Conservation (phyloP, 768 basidiomycete species). For the Favolaschia claudopus region DNA sequence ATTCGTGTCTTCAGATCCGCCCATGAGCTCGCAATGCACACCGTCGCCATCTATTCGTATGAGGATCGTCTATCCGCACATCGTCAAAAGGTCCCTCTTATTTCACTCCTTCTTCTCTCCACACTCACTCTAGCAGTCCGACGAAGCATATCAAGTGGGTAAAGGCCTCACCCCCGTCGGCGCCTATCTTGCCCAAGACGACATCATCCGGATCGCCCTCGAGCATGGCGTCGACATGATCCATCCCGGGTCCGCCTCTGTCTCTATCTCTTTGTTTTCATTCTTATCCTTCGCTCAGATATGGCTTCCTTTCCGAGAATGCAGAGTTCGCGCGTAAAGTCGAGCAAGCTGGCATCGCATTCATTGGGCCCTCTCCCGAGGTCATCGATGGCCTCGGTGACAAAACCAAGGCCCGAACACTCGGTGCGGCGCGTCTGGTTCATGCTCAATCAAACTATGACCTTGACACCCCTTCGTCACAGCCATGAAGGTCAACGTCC, state of each 20-base stretch:
- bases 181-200: slow-evolving; percentile 97
- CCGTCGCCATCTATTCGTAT: slow-evolving; percentile 97
- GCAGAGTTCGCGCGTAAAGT: slow-evolving; percentile 97
- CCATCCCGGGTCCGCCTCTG: slow-evolving; percentile 82
- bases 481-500: slow-evolving; percentile 92
- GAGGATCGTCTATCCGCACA: slow-evolving; percentile 98
- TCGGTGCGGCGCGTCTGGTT: slow-evolving; percentile 59
- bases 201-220: slow-evolving; percentile 94
- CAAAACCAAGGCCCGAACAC: slow-evolving; percentile 95
- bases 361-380: slow-evolving; percentile 94
- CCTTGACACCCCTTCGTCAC: slow-evolving; percentile 13
- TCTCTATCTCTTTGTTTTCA: neutral
- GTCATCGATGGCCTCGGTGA: slow-evolving; percentile 98
- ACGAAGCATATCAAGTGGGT: slow-evolving; percentile 98
- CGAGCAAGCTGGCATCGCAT: slow-evolving; percentile 95
- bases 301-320: slow-evolving; percentile 98
- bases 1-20: slow-evolving; percentile 98
- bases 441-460: slow-evolving; percentile 11
- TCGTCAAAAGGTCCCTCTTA: slow-evolving; percentile 82
- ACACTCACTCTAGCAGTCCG: slow-evolving; percentile 64
- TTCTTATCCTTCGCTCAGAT: slow-evolving; percentile 54
- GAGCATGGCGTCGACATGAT: slow-evolving; percentile 99
- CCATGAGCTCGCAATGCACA: slow-evolving; percentile 99
- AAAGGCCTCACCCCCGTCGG: slow-evolving; percentile 95
- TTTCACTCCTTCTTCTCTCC: neutral